These are phyloP conservation scores for Camelina laxa DNA, from an alignment of 345 rosid species.

Conservation along the genomic window DNA sequence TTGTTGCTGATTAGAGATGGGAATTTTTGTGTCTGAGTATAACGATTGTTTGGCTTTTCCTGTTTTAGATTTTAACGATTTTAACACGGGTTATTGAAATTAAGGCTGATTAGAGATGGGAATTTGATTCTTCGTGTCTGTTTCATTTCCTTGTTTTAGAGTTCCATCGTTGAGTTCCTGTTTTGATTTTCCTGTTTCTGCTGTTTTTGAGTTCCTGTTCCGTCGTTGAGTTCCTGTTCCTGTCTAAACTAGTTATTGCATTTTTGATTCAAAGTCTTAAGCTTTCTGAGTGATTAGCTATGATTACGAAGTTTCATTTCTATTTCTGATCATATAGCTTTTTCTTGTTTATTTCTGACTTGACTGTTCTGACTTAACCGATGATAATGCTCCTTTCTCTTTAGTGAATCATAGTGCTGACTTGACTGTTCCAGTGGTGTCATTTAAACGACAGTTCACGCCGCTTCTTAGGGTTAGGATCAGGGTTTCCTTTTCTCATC, in stretches of 20 bases:
- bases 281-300: neutral
- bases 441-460: slow-evolving; percentile 56
- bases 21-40: no score
- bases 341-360: slow-evolving; percentile 35
- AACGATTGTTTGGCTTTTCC: no score
- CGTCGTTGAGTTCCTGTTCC: no score
- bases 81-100: no score
- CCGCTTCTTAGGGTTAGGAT: slow-evolving; percentile 80
- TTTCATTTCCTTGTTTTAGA: no score
- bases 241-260: neutral
- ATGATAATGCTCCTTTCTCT: slow-evolving; percentile 13
- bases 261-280: slow-evolving; percentile 2
- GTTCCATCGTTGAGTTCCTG: no score
- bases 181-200: no score
- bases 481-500: slow-evolving; percentile 96
- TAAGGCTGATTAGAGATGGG: no score
- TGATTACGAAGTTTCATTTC: neutral
- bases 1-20: no score
- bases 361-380: slow-evolving; percentile 31
- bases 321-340: neutral
- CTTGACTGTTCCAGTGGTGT: slow-evolving; percentile 26
- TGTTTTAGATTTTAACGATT: no score
- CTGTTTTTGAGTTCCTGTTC: no score
- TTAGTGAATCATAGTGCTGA: slow-evolving; percentile 39
- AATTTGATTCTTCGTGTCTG: no score